phyloP scores from a whole-genome alignment of 1,139 yeast species.

The Yamadazyma buinensis region DNA sequence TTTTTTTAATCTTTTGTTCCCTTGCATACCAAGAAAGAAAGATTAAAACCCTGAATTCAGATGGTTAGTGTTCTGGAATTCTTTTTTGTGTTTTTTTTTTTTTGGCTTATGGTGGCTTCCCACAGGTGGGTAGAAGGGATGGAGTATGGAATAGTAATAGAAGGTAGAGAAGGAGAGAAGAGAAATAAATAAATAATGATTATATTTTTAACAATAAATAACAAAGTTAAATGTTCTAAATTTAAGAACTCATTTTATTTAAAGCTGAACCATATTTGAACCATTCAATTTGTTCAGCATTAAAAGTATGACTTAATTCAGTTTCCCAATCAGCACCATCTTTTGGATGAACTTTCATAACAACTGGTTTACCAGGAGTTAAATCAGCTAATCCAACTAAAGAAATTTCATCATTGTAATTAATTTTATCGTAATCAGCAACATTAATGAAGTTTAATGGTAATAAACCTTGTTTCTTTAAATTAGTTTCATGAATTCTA shows the following conservation, averaged over 20 bases:
- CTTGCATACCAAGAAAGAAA: too few relatives aligned
- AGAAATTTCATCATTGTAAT: conserved; percentile 87
- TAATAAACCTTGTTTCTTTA: conserved; percentile 94
- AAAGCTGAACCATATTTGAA: conserved; percentile 98
- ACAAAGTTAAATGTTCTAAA: conserved; percentile 1
- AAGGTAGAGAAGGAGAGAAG: neutral
- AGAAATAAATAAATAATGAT: conserved; percentile 2
- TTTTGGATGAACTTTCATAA: conserved; percentile 87
- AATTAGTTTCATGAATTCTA: conserved; percentile 79
- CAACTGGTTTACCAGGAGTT: conserved; percentile 90
- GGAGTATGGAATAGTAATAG: neutral
- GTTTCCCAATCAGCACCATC: conserved; percentile 83
- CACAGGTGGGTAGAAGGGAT: neutral
- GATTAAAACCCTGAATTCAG: too few relatives aligned
- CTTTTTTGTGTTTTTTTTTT: too few relatives aligned
- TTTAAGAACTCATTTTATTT: conserved; percentile 69
- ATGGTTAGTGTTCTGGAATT: too few relatives aligned
- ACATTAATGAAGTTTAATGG: conserved; percentile 91
- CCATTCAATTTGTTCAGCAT: conserved; percentile 96
- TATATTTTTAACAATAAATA: conserved; percentile 9
- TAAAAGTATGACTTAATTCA: conserved; percentile 92
- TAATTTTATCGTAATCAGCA: conserved; percentile 87
- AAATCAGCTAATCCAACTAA: conserved; percentile 78
- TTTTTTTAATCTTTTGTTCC: too few relatives aligned
- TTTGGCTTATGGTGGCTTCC: too few relatives aligned